Percentiles rank a stretch among this genome's conserved stretches.
Evolutionary conservation across 179 eudicot species (phyloP).

Genomic region (Monotropa hypopitys): DNA sequence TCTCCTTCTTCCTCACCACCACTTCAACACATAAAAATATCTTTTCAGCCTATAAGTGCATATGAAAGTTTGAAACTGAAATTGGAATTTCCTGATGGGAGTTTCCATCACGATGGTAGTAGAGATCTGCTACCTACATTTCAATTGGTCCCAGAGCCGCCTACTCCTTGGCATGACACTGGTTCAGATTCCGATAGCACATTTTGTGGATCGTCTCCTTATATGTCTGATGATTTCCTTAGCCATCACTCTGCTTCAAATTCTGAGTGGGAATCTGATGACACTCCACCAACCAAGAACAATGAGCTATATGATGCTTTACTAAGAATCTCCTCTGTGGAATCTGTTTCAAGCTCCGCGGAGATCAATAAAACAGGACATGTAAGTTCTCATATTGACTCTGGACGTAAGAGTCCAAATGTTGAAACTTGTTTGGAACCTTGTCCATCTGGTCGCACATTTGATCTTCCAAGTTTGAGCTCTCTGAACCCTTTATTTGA

Average conservation of each 20-base stretch:
- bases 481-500: conserved; percentile 28
- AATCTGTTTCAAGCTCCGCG: conserved; percentile 45
- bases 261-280: conserved; percentile 77
- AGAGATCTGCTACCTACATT: conserved; percentile 65
- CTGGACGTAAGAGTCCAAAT: conserved; percentile 16
- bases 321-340: conserved; percentile 35
- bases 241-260: conserved; percentile 58
- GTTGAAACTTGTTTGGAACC: conserved; percentile 16
- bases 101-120: conserved; percentile 25
- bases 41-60: conserved; percentile 62
- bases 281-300: conserved; percentile 36
- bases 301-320: conserved; percentile 44
- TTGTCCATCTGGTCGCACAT: conserved; percentile 17
- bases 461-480: conserved; percentile 40
- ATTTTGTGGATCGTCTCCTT: conserved; percentile 71
- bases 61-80: conserved; percentile 51
- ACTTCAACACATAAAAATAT: conserved; percentile 83
- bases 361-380: conserved; percentile 26
- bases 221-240: conserved; percentile 51
- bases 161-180: conserved; percentile 27
- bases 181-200: conserved; percentile 84
- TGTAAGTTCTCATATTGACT: conserved; percentile 12
- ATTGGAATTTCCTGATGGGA: conserved; percentile 65
- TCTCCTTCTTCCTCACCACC: conserved; percentile 84
- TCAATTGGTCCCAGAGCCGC: conserved; percentile 75